Evolutionary conservation across 2,329 filamentous ascomycete species (phyloP).

Genomic region (Hymenotorrendiella dingleyae): DNA sequence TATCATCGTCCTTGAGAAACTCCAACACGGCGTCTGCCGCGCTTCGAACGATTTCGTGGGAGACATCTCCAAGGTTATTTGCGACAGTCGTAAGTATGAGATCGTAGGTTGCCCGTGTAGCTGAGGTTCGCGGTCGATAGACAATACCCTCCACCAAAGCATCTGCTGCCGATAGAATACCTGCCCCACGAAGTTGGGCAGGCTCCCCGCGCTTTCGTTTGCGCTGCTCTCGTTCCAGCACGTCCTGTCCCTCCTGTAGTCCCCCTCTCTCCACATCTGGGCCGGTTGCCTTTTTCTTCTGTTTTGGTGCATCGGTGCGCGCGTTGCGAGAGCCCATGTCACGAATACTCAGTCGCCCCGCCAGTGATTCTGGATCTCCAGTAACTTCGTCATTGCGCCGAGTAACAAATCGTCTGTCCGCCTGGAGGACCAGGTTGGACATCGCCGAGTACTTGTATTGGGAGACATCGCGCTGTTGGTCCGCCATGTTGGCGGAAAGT

Average conservation of each 20-base stretch:
- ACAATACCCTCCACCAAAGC: constrained; percentile 83
- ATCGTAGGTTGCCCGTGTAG: constrained; percentile 89
- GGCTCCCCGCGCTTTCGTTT: constrained; percentile 76
- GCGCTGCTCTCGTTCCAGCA: constrained; percentile 75
- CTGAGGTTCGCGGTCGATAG: constrained; percentile 86
- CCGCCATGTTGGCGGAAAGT: constrained; percentile 55
- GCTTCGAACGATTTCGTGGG: constrained; percentile 85
- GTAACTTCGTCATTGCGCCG: constrained; percentile 91
- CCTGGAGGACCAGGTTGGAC: constrained; percentile 99
- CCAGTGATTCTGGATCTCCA: constrained; percentile 94
- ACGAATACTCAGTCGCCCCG: constrained; percentile 83
- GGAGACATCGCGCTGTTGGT: constrained; percentile 74
- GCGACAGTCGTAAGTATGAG: constrained; percentile 89
- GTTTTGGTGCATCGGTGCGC: constrained; percentile 72
- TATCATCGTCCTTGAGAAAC: constrained; percentile 85
- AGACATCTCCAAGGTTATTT: constrained; percentile 83
- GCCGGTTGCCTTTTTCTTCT: constrained; percentile 64
- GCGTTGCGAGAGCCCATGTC: constrained; percentile 89
- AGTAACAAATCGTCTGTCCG: constrained; percentile 91
- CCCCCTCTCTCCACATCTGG: constrained; percentile 68
- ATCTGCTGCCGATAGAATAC: constrained; percentile 78
- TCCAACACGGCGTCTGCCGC: constrained; percentile 90
- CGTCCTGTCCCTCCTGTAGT: constrained; percentile 74
- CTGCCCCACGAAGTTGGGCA: constrained; percentile 63
- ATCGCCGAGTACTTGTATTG: constrained; percentile 99